phyloP scores from a whole-genome alignment of 2,329 filamentous ascomycete genomes.

The Penicillium sclerotigenum region DNA sequence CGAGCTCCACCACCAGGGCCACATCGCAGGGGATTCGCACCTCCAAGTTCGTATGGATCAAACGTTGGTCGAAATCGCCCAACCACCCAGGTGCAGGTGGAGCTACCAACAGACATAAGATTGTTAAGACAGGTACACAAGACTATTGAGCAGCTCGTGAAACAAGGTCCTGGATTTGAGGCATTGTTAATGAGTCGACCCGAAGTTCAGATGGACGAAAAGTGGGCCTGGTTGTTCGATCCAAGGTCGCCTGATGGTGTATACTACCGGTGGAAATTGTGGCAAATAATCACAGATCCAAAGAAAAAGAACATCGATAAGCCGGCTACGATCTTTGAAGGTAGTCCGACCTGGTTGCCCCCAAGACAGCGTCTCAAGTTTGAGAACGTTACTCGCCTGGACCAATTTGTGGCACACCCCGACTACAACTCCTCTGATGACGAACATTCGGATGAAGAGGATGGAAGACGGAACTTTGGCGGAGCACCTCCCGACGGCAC shows the following conservation, averaged over 20 bases:
- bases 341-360: conserved; percentile 71
- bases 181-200: conserved; percentile 84
- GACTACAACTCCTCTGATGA: conserved; percentile 87
- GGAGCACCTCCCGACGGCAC: conserved; percentile 44
- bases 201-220: conserved; percentile 79
- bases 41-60: conserved; percentile 66
- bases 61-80: conserved; percentile 49
- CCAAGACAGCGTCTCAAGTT: conserved; percentile 72
- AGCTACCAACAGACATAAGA: conserved; percentile 71
- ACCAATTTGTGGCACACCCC: conserved; percentile 76
- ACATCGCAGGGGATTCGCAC: conserved; percentile 67
- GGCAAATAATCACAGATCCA: conserved; percentile 74
- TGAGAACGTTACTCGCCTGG: conserved; percentile 72
- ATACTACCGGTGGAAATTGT: conserved; percentile 91
- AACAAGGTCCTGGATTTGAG: conserved; percentile 83
- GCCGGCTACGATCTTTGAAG: conserved; percentile 65
- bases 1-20: conserved; percentile 49
- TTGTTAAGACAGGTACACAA: conserved; percentile 83
- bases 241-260: conserved; percentile 72
- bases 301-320: conserved; percentile 47
- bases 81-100: conserved; percentile 65
- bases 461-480: conserved; percentile 43
- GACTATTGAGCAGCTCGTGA: conserved; percentile 74
- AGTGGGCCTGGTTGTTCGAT: conserved; percentile 94
- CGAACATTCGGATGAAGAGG: conserved; percentile 58